A percentile compares a stretch with the other conserved stretches of the same genome.
Evolutionary conservation across 805 yeast genomes (phyloP).

Genomic region (Candida ascalaphidarum): DNA sequence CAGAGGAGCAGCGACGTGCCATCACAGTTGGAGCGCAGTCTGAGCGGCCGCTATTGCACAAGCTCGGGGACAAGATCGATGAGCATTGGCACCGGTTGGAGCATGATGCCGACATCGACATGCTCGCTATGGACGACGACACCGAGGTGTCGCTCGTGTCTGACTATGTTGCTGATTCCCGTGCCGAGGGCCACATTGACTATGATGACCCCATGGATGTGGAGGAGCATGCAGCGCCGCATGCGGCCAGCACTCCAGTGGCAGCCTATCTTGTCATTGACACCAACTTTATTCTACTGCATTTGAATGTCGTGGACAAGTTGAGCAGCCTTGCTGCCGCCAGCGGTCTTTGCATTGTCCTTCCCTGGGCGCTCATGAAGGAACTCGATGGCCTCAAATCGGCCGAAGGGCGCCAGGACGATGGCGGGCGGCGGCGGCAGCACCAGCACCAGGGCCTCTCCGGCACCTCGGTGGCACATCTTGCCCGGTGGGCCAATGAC

Average conservation of each 20-base stretch:
- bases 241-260: slow-evolving; percentile 1
- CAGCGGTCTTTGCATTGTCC: slow-evolving; percentile 44
- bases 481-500: slow-evolving; percentile 66
- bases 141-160: slow-evolving; percentile 36
- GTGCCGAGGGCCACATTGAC: slow-evolving; percentile 2
- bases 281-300: slow-evolving; percentile 75
- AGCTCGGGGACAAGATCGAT: slow-evolving; percentile 14
- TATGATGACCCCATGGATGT: slow-evolving; percentile 9
- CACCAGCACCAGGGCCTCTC: slow-evolving; percentile 6
- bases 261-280: slow-evolving; percentile 55
- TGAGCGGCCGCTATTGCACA: no score
- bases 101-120: slow-evolving; percentile 17
- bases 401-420: slow-evolving; percentile 15
- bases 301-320: slow-evolving; percentile 49
- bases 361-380: slow-evolving; percentile 62
- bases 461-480: slow-evolving; percentile 36
- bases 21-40: slow-evolving; percentile 16
- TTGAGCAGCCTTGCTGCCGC: slow-evolving; percentile 30
- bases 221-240: slow-evolving; percentile 8
- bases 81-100: slow-evolving; percentile 6
- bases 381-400: slow-evolving; percentile 82
- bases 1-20: slow-evolving; percentile 12
- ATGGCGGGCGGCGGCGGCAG: no score
- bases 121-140: slow-evolving; percentile 41
- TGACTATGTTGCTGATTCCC: slow-evolving; percentile 19